Percentiles rank a stretch among this genome's conserved stretches.
phyloP scores from a whole-genome alignment of 2,329 filamentous ascomycete species.

The Botryotinia globosa region DNA sequence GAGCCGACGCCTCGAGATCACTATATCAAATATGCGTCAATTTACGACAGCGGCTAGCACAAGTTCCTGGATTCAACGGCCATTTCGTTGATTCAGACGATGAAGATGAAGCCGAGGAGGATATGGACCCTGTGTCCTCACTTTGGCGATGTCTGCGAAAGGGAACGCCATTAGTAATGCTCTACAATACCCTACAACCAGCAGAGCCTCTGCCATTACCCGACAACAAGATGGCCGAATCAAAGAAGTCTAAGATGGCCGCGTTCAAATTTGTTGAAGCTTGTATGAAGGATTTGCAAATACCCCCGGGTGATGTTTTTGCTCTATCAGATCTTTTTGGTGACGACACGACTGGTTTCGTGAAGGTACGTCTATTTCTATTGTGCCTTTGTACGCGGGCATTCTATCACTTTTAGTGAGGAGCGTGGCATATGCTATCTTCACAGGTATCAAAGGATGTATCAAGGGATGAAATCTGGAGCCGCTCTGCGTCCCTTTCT shows the following conservation, averaged over 20 bases:
- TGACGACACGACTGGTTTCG: conserved; percentile 93
- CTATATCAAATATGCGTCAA: conserved; percentile 94
- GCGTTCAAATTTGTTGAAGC: conserved; percentile 92
- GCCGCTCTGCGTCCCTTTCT: neutral
- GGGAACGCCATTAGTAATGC: conserved; percentile 78
- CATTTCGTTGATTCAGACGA: conserved; percentile 71
- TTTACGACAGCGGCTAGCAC: conserved; percentile 74
- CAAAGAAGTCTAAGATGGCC: conserved; percentile 79
- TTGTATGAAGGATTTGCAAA: conserved; percentile 74
- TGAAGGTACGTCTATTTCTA: conserved; percentile 62
- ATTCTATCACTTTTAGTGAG: neutral
- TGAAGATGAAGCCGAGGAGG: conserved; percentile 61
- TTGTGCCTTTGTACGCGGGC: neutral
- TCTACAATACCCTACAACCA: conserved; percentile 84
- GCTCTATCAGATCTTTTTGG: conserved; percentile 89
- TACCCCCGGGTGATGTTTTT: conserved; percentile 80
- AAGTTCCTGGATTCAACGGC: conserved; percentile 78
- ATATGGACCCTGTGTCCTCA: conserved; percentile 80
- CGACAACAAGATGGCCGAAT: conserved; percentile 62
- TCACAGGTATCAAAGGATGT: neutral
- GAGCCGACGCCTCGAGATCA: conserved; percentile 85
- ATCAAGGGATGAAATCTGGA: neutral
- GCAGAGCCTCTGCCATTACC: conserved; percentile 60
- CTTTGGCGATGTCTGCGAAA: conserved; percentile 84
- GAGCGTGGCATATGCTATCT: neutral